Evolutionary conservation across 2,329 filamentous ascomycete species (phyloP).

Genomic region (Aspergillus carbonarius): DNA sequence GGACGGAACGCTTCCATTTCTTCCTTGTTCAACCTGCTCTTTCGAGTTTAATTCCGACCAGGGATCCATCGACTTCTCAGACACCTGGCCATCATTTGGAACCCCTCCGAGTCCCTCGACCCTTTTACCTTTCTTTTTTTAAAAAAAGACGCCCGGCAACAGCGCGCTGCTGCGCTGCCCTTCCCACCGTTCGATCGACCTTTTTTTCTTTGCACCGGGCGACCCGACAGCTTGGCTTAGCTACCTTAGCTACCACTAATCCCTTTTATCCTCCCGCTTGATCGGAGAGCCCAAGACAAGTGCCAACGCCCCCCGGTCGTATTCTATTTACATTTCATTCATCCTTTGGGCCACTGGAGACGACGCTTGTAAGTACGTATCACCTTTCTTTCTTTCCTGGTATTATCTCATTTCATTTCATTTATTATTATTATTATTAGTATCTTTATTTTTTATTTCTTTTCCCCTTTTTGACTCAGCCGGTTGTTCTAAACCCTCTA

Average conservation of each 20-base stretch:
- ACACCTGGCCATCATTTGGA: neutral
- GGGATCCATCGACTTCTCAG: neutral
- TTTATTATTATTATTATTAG: neutral
- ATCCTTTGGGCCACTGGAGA: slow-evolving; percentile 2
- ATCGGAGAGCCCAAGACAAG: slow-evolving; percentile 14
- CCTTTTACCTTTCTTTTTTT: neutral
- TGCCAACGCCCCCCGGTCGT: slow-evolving; percentile 12
- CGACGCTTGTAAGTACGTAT: slow-evolving; percentile 11
- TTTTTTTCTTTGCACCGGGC: slow-evolving; percentile 12
- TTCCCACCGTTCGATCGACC: slow-evolving; percentile 14
- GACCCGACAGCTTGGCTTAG: slow-evolving; percentile 26
- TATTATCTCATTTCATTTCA: neutral
- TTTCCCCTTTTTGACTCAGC: neutral
- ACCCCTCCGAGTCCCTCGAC: neutral
- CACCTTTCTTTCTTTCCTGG: slow-evolving; percentile 7
- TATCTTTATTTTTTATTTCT: slow-evolving; percentile 1
- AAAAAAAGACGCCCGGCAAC: neutral
- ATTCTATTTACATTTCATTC: slow-evolving; percentile 8
- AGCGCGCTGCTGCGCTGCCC: neutral
- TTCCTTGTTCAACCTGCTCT: neutral
- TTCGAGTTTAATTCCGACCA: neutral
- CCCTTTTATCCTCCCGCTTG: slow-evolving; percentile 12
- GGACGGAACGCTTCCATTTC: neutral
- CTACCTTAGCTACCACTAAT: slow-evolving; percentile 9
- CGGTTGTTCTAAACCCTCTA: neutral